phyloP scores from a whole-genome alignment of 805 yeast genomes.

The Saturnispora galanensis region DNA sequence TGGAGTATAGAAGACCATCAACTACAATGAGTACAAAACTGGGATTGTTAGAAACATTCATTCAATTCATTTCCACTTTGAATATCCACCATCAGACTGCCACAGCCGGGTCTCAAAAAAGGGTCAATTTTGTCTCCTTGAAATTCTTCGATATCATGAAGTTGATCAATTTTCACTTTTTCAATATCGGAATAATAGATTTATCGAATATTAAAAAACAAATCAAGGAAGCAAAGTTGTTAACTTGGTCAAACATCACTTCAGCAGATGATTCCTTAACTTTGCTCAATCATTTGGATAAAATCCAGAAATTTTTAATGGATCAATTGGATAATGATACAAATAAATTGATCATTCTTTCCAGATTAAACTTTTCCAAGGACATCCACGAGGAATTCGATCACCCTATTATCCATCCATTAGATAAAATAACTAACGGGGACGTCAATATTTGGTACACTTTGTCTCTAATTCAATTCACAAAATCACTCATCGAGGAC shows the following conservation, averaged over 20 bases:
- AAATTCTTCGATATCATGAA: slow-evolving; percentile 22
- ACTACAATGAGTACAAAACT: slow-evolving; percentile 12
- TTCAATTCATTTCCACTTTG: slow-evolving; percentile 24
- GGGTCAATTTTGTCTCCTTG: slow-evolving; percentile 24
- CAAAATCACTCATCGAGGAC: slow-evolving; percentile 20
- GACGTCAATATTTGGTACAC: slow-evolving; percentile 21
- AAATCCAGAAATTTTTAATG: slow-evolving; percentile 22
- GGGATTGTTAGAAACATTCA: slow-evolving; percentile 23
- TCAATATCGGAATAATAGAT: slow-evolving; percentile 13
- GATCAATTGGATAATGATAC: slow-evolving; percentile 26
- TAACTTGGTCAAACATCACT: slow-evolving; percentile 8
- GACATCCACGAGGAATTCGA: too few species aligned
- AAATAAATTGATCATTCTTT: slow-evolving; percentile 25
- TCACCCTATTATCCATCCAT: slow-evolving; percentile 12
- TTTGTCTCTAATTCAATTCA: slow-evolving; percentile 21
- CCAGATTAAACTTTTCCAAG: slow-evolving; percentile 12
- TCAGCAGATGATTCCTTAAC: slow-evolving; percentile 16
- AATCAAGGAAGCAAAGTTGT: slow-evolving; percentile 15
- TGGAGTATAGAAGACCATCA: slow-evolving; percentile 14
- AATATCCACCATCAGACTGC: slow-evolving; percentile 26
- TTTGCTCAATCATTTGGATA: slow-evolving; percentile 21
- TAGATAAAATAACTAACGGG: slow-evolving; percentile 12
- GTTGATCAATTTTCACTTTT: slow-evolving; percentile 17
- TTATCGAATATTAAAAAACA: slow-evolving; percentile 10
- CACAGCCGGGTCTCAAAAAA: slow-evolving; percentile 16